These are phyloP conservation scores for Sugiyamaella paludigena DNA, from an alignment of 1,139 yeast species.

Conservation along the genomic window DNA sequence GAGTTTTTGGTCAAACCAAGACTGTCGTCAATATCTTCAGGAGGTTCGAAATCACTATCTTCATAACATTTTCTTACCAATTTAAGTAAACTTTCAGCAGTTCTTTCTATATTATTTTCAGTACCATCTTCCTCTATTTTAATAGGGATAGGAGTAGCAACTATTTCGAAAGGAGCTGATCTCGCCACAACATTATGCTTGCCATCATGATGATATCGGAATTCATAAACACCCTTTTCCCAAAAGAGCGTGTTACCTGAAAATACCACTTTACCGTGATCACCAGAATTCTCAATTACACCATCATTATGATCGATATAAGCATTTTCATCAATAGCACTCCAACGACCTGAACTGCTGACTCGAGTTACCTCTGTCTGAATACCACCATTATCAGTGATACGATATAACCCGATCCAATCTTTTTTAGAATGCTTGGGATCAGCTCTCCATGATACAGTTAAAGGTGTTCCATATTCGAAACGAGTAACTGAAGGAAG, in stretches of 20 bases:
- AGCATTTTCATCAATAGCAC: constrained; percentile 45
- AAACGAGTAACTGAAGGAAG: constrained; percentile 19
- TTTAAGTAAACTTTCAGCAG: constrained; percentile 32
- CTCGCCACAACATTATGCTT: constrained; percentile 69
- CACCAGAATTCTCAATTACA: constrained; percentile 29
- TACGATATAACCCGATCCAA: constrained; percentile 78
- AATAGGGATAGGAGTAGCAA: constrained; percentile 44
- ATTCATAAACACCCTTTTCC: constrained; percentile 73
- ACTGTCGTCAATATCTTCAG: constrained; percentile 26
- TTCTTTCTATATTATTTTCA: constrained; percentile 32
- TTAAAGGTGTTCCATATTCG: constrained; percentile 49
- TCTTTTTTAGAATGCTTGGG: constrained; percentile 47
- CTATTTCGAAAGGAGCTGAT: constrained; percentile 70
- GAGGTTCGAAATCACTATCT: constrained; percentile 26
- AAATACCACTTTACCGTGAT: constrained; percentile 54
- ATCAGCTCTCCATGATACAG: constrained; percentile 59
- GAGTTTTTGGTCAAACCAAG: constrained; percentile 31
- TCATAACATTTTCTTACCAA: constrained; percentile 30
- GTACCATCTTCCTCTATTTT: constrained; percentile 21
- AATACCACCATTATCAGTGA: constrained; percentile 59
- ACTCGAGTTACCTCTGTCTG: constrained; percentile 59
- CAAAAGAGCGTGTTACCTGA: constrained; percentile 53
- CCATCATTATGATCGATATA: constrained; percentile 32
- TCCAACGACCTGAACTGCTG: constrained; percentile 72
- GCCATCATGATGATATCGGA: constrained; percentile 68